Conservation (phyloP, 257 asterid genomes). For the Petunia axillaris region DNA sequence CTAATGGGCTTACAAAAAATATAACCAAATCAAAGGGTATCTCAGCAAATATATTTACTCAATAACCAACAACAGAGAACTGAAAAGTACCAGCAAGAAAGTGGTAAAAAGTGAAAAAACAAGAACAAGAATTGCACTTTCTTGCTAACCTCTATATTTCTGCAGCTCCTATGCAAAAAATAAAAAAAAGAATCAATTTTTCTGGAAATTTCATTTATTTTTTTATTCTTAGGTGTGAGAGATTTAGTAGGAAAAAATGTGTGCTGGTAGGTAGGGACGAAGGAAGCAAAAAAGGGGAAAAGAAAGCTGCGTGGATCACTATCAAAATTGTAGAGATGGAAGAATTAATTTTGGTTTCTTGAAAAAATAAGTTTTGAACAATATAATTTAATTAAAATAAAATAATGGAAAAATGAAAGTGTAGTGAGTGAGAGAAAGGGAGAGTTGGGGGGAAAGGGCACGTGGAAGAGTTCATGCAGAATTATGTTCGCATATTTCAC, state of each 20-base stretch:
- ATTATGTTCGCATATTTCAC: not conserved
- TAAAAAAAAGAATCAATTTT: not conserved
- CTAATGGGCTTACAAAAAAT: not conserved
- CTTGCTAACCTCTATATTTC: not conserved
- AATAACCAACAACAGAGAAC: slow-evolving; percentile 11
- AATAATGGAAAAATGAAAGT: not conserved
- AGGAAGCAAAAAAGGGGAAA: not conserved
- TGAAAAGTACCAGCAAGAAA: slow-evolving; percentile 20
- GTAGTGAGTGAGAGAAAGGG: slow-evolving; percentile 23
- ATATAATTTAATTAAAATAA: not conserved
- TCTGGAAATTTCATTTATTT: not conserved
- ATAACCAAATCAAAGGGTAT: slow-evolving; percentile 16
- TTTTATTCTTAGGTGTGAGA: not conserved
- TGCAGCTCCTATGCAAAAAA: not conserved
- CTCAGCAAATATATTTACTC: not conserved
- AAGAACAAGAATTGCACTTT: slow-evolving; percentile 8
- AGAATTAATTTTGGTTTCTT: slow-evolving; percentile 10
- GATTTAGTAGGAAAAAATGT: slow-evolving; percentile 15
- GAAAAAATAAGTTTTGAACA: not conserved
- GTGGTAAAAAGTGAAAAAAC: not conserved
- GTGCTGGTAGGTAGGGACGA: not conserved
- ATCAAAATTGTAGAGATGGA: slow-evolving; percentile 19
- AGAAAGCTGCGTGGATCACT: slow-evolving; percentile 1
- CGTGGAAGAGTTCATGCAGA: slow-evolving; percentile 38
- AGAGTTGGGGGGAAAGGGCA: slow-evolving; percentile 26